Evolutionary conservation across 2,329 filamentous ascomycete genomes (phyloP).

Genomic region (Trichophyton benhamiae): DNA sequence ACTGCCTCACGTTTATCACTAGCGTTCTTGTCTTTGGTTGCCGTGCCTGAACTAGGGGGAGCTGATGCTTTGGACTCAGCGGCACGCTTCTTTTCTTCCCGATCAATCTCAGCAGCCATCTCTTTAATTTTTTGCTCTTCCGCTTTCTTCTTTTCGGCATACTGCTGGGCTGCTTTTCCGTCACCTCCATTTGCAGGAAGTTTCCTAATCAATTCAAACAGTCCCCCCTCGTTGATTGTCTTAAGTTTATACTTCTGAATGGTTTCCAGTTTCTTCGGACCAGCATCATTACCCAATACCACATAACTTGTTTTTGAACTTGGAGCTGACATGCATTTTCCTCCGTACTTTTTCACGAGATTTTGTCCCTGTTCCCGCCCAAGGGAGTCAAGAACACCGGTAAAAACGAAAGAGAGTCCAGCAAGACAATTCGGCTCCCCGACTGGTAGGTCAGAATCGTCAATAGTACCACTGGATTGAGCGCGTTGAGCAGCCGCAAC

Average conservation of each 20-base stretch:
- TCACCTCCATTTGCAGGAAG: constrained; percentile 78
- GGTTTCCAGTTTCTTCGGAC: constrained; percentile 81
- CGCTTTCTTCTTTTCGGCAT: constrained; percentile 68
- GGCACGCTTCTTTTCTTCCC: constrained; percentile 51
- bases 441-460: constrained; percentile 60
- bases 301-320: constrained; percentile 93
- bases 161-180: constrained; percentile 75
- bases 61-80: constrained; percentile 40
- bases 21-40: constrained; percentile 21
- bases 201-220: constrained; percentile 71
- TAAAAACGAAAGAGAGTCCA: constrained; percentile 89
- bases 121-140: constrained; percentile 73
- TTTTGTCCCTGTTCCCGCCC: constrained; percentile 73
- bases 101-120: constrained; percentile 75
- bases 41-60: constrained; percentile 23
- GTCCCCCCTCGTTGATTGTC: constrained; percentile 84
- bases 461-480: constrained; percentile 52
- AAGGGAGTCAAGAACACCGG: constrained; percentile 68
- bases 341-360: constrained; percentile 85
- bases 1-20: constrained; percentile 27
- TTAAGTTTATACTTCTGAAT: constrained; percentile 70
- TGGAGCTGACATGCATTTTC: constrained; percentile 72
- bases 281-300: constrained; percentile 79
- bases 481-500: constrained; percentile 43
- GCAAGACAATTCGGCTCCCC: constrained; percentile 82